These are phyloP conservation scores for Byssothecium circinans DNA, from an alignment of 2,329 filamentous ascomycete genomes.

Conservation along the genomic window DNA sequence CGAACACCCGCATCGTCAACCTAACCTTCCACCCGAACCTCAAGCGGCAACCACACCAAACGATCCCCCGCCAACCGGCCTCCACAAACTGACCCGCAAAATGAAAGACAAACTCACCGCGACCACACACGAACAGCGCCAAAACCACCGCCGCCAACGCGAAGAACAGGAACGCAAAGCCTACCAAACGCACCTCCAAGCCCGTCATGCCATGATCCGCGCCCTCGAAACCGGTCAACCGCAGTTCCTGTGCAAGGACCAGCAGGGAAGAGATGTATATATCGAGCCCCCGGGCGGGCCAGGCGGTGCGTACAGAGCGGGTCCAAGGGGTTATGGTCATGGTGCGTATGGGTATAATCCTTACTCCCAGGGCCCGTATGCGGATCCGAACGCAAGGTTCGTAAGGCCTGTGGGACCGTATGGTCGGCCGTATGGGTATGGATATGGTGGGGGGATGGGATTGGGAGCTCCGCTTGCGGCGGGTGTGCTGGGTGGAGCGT, in stretches of 20 bases:
- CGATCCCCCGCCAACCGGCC: slow-evolving; percentile 30
- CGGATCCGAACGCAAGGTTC: slow-evolving; percentile 52
- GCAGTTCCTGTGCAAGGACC: slow-evolving; percentile 58
- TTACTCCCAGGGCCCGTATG: slow-evolving; percentile 50
- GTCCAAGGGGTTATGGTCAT: neutral
- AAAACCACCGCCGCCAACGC: slow-evolving; percentile 48
- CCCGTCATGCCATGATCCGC: slow-evolving; percentile 54
- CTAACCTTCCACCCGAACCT: slow-evolving; percentile 1
- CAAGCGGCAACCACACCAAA: slow-evolving; percentile 7
- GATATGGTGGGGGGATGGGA: slow-evolving; percentile 44
- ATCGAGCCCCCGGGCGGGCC: slow-evolving; percentile 56
- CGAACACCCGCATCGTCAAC: slow-evolving; percentile 20
- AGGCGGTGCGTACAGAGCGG: slow-evolving; percentile 10
- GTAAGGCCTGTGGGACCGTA: slow-evolving; percentile 55
- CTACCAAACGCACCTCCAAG: slow-evolving; percentile 56
- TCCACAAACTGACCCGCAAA: slow-evolving; percentile 55
- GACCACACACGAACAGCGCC: slow-evolving; percentile 59
- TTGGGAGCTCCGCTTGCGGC: slow-evolving; percentile 40
- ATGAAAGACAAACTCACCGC: slow-evolving; percentile 63
- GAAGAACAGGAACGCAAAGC: slow-evolving; percentile 54
- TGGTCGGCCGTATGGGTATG: slow-evolving; percentile 39
- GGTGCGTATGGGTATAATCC: slow-evolving; percentile 50
- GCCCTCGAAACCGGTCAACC: slow-evolving; percentile 59
- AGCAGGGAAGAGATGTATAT: slow-evolving; percentile 59
- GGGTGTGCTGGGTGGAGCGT: slow-evolving; percentile 37